Percentiles rank a stretch among this genome's conserved stretches.
phyloP scores from a whole-genome alignment of 768 basidiomycete genomes.

The Mycena albidolilacea region DNA sequence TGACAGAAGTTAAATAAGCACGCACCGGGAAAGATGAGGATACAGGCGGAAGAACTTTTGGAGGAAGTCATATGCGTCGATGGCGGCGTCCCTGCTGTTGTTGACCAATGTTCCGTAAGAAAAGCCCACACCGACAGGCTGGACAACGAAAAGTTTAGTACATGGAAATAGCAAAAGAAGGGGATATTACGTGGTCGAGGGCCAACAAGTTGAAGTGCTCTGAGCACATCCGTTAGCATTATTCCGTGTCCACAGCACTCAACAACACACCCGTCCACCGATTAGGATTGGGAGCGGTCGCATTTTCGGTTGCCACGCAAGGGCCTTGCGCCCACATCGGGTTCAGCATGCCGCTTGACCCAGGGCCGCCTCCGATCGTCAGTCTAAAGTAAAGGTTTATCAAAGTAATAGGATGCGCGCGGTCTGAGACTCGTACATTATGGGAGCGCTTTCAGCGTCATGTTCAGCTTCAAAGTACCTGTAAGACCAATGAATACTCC shows the following conservation, averaged over 20 bases:
- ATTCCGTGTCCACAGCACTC: not conserved
- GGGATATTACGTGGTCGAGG: constrained; percentile 43
- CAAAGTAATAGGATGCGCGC: not conserved
- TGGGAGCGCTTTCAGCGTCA: constrained; percentile 20
- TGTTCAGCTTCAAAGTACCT: constrained; percentile 34
- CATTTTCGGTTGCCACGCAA: constrained; percentile 11
- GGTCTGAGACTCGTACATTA: constrained; percentile 11
- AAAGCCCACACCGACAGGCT: constrained; percentile 53
- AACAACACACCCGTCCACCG: constrained; percentile 30
- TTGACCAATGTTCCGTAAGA: constrained; percentile 52
- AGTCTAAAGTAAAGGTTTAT: constrained; percentile 3
- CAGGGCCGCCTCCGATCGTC: constrained; percentile 30
- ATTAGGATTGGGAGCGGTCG: constrained; percentile 22
- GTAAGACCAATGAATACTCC: not conserved
- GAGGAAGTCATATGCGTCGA: constrained; percentile 54
- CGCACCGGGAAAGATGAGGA: constrained; percentile 30
- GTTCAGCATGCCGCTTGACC: constrained; percentile 29
- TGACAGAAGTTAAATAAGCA: not conserved
- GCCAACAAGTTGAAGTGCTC: constrained; percentile 46
- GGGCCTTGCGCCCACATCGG: constrained; percentile 23
- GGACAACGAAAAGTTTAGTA: not conserved
- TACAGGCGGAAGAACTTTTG: constrained; percentile 51
- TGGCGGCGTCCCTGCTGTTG: constrained; percentile 49
- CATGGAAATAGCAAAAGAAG: too few species aligned
- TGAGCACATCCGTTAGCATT: not conserved